These are phyloP conservation scores for Sistotremastrum niveocremeum DNA, from an alignment of 768 basidiomycete species.

Conservation along the genomic window DNA sequence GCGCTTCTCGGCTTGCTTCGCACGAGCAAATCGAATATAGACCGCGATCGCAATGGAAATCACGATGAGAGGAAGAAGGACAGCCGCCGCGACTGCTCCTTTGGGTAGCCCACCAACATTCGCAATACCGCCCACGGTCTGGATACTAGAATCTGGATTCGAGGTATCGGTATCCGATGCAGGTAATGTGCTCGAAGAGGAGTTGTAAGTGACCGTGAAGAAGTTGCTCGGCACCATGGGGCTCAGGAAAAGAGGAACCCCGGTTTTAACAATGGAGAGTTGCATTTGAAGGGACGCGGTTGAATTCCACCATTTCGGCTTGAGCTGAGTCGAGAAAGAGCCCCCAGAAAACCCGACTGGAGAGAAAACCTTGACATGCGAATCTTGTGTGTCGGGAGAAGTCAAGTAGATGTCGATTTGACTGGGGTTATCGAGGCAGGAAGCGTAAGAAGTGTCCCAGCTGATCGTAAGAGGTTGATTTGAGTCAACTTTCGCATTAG, in stretches of 20 bases:
- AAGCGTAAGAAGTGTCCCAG: conserved; percentile 37
- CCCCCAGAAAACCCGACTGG: conserved; percentile 35
- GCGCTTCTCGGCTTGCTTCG: conserved; percentile 35
- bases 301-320: conserved; percentile 63
- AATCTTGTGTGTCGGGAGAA: conserved; percentile 27
- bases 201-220: conserved; percentile 48
- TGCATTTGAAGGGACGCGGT: conserved; percentile 37
- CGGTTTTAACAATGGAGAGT: conserved; percentile 40
- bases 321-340: conserved; percentile 32
- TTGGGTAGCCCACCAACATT: conserved; percentile 20
- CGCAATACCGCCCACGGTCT: conserved; percentile 20
- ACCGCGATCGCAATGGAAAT: conserved; percentile 27
- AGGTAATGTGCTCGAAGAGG: conserved; percentile 24
- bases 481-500: conserved; percentile 32
- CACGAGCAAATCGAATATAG: conserved; percentile 44
- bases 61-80: conserved; percentile 48
- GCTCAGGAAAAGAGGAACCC: conserved; percentile 35
- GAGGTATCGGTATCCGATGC: conserved; percentile 27
- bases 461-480: conserved; percentile 37
- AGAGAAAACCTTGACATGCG: conserved; percentile 46
- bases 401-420: conserved; percentile 59
- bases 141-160: conserved; percentile 28
- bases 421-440: conserved; percentile 32
- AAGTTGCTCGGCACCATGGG: conserved; percentile 53
- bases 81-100: conserved; percentile 53